phyloP scores from a whole-genome alignment of 2,329 filamentous ascomycete species.

The Didymella segeticola region DNA sequence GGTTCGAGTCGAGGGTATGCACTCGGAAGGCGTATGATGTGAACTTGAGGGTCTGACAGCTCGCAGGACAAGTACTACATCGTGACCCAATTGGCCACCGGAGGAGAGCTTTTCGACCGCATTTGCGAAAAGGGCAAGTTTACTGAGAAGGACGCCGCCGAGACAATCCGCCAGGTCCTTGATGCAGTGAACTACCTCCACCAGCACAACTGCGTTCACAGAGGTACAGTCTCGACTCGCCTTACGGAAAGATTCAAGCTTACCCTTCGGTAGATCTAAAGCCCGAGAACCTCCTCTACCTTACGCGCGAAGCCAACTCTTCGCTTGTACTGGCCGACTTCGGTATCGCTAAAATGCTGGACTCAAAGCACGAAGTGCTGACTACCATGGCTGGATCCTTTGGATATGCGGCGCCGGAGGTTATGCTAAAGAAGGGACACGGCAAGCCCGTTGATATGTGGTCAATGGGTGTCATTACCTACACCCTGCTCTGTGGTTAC shows the following conservation, averaged over 20 bases:
- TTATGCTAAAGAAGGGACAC: constrained; percentile 97
- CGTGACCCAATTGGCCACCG: constrained; percentile 93
- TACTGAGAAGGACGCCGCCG: constrained; percentile 96
- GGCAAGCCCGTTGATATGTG: constrained; percentile 99
- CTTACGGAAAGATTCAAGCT: constrained; percentile 19
- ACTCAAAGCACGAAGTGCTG: constrained; percentile 86
- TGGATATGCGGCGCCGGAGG: constrained; percentile 95
- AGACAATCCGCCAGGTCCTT: constrained; percentile 93
- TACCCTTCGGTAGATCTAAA: constrained; percentile 75
- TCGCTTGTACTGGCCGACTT: constrained; percentile 95
- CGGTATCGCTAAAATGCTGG: constrained; percentile 97
- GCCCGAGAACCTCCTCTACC: constrained; percentile 95
- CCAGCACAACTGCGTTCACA: constrained; percentile 91
- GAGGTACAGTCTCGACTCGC: constrained; percentile 66
- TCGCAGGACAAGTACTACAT: constrained; percentile 98
- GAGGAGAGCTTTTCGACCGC: constrained; percentile 95
- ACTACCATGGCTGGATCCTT: constrained; percentile 99
- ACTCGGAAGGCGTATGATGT: neutral
- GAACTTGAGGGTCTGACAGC: constrained; percentile 23
- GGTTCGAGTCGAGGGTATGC: constrained; percentile 95
- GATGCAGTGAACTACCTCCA: constrained; percentile 95
- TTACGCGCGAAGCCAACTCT: constrained; percentile 77
- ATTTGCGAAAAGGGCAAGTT: constrained; percentile 99
- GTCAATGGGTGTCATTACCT: constrained; percentile 98
- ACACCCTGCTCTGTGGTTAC: constrained; percentile 96